Evolutionary conservation across 2,329 filamentous ascomycete genomes (phyloP).

Genomic region (Aureobasidium namibiae): DNA sequence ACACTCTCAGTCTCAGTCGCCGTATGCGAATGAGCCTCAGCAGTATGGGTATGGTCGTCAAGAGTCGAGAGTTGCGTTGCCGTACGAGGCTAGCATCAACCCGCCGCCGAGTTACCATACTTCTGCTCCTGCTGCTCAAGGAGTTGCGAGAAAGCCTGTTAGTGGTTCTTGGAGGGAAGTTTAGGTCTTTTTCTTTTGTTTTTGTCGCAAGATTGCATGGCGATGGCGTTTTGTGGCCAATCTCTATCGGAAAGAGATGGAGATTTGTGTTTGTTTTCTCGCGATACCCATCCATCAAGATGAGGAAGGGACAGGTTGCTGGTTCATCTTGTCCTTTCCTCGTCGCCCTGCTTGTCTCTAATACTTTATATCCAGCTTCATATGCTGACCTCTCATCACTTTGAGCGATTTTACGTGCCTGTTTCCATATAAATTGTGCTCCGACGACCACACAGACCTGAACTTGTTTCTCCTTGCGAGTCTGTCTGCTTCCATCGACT

Average conservation of each 20-base stretch:
- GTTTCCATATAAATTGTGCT: no score
- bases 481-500: no score
- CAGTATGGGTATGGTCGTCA: slow-evolving; percentile 12
- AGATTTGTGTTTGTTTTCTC: not conserved
- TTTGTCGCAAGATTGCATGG: not conserved
- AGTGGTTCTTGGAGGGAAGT: slow-evolving; percentile 26
- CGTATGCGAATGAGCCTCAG: not conserved
- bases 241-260: not conserved
- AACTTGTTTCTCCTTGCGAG: no score
- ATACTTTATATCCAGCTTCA: no score
- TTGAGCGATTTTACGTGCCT: no score
- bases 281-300: not conserved
- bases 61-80: slow-evolving; percentile 17
- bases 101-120: slow-evolving; percentile 10
- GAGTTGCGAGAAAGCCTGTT: slow-evolving; percentile 23
- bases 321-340: not conserved
- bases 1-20: not conserved
- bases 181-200: not conserved
- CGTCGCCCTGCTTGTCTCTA: not conserved
- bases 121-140: not conserved
- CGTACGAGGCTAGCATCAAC: slow-evolving; percentile 19
- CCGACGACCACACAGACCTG: no score
- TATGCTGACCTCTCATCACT: no score
- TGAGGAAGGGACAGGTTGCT: not conserved
- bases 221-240: not conserved